phyloP scores from a whole-genome alignment of 345 rosid species.

The Combretum micranthum region DNA sequence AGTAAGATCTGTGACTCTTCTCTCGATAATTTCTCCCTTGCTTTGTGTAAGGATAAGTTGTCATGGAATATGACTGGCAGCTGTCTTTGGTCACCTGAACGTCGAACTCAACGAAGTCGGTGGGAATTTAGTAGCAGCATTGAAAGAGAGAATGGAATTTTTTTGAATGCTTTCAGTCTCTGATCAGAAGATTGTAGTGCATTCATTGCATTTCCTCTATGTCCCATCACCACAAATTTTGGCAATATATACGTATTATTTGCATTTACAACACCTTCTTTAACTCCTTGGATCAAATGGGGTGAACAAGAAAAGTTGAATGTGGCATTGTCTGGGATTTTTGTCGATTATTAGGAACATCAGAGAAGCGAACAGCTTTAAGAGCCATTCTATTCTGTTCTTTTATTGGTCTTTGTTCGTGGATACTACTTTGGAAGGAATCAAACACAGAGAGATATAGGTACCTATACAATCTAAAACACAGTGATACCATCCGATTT shows the following conservation, averaged over 20 bases:
- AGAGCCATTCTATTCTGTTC: constrained; percentile 41
- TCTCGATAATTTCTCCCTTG: constrained; percentile 67
- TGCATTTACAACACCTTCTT: constrained; percentile 20
- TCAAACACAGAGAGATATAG: too few species aligned
- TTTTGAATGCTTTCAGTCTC: constrained; percentile 62
- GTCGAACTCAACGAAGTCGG: constrained; percentile 85
- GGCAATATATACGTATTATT: too few species aligned
- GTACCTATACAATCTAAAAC: too few species aligned
- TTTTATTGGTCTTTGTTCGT: too few species aligned
- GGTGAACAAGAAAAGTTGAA: constrained; percentile 17
- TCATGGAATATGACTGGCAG: constrained; percentile 93
- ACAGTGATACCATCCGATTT: too few species aligned
- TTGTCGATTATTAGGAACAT: constrained; percentile 38
- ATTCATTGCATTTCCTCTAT: constrained; percentile 89
- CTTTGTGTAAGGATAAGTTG: constrained; percentile 60
- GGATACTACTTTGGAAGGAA: too few species aligned
- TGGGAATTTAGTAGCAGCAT: constrained; percentile 63
- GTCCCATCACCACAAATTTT: constrained; percentile 74
- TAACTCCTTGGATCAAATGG: constrained; percentile 23
- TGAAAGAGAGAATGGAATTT: constrained; percentile 74
- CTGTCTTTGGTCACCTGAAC: constrained; percentile 97
- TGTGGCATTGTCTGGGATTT: constrained; percentile 23
- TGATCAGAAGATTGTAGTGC: constrained; percentile 44
- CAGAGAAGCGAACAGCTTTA: constrained; percentile 35
- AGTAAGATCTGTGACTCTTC: constrained; percentile 61